Base-by-base conservation (phyloP, 352 stramenopile genomes). In the Sclerospora graminicola region DNA sequence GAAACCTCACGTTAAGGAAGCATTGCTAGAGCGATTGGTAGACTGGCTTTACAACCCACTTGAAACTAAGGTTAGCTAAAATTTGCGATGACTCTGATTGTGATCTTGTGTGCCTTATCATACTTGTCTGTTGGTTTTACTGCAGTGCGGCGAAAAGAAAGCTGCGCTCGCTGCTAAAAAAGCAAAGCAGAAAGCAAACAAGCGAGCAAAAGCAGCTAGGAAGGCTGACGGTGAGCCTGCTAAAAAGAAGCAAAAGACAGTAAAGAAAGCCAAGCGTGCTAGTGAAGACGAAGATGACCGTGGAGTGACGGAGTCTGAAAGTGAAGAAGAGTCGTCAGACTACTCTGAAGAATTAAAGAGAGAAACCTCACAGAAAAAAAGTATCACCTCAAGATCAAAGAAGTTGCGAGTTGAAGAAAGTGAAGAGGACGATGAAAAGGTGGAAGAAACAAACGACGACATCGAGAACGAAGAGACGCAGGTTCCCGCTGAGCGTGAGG, bases 11-110 rank as follows among this genome's bases (percentile, higher is more conserved):
- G 66, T 72, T 49, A 90, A 90, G 53, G 74, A 90, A 42, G 43
- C 51, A 16, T 58, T 88, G 9, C 59, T 88, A 16, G 52, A 70
- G 15, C 79, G 79, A 8, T 54, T 90, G 13, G 71, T 87, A 39
- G 71, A 87, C 20, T 90, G 79, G 79, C 64, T 90, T 0, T 72
- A 65, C 41, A 59, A 83, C 29, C 79, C 79, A 4, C 63, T 82
- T 30, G 48, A 67, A 14, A 72, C 60, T n/a, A 63, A 74, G 51
- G 71, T 85, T 32, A 9, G 45, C 8, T 28, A 23, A 36, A 20
- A 1, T 28, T 20, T 34, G 29, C 41, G 34, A 19, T 19, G 14
- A 38, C 8, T 32, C 5, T 8, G 1, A 41, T 7, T 13, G 27
- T 14, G 24, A 24, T 29, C 7, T 21, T 14, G 33, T 14, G 20